Evolutionary conservation across 768 basidiomycete genomes (phyloP), one percentile per base, ranked within the genome.

Genomic region (button mushroom (Agaricus bisporus)): DNA sequence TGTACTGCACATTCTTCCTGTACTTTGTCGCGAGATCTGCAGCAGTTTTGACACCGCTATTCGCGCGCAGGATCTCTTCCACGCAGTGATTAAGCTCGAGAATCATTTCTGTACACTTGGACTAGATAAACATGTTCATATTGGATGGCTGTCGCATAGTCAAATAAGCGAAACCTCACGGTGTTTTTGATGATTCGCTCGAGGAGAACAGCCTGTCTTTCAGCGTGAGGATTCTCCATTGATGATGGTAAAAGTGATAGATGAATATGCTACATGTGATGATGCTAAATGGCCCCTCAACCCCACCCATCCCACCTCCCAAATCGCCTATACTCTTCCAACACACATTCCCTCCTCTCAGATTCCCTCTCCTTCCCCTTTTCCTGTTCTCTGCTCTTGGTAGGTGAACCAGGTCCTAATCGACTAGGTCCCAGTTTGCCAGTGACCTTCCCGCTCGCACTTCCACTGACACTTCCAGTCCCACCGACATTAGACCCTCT

Each of bases 171-270:
- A 8, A 74, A 10, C 4, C 85, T 58, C 57, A 93, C 93, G 5
- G 88, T 82, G 59, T 91, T 95, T 71, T 94, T 95, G 22, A 92
- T 73, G 61, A 98, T 94, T 25, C 94, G 81, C 60, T 95, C 91
- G 3, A 97, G 77, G 17, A 95, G 79, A 43, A 94, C 85, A 29
- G 90, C 91, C 65, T 98, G 94, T 41, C 89, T 79, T 68, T 95
- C 92, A 48, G 91, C 90, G 61, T 98, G 93, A 18, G 94, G 94
- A 67, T 95, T 95, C 70, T 97, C 92, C 94, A 97, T 95, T 47
- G 10, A 48, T 32, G 17, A 26, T 29, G 47, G 42, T 41, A 25
- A 37, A 26, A 20, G 20, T 48, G 26, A 20, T 37, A 45, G 48
- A 25, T 18, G 46, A 37, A 14, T 41, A 12, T 41, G 37, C 47